Conservation (phyloP, 129 eudicot species). For the Oenanthe sinensis region DNA sequence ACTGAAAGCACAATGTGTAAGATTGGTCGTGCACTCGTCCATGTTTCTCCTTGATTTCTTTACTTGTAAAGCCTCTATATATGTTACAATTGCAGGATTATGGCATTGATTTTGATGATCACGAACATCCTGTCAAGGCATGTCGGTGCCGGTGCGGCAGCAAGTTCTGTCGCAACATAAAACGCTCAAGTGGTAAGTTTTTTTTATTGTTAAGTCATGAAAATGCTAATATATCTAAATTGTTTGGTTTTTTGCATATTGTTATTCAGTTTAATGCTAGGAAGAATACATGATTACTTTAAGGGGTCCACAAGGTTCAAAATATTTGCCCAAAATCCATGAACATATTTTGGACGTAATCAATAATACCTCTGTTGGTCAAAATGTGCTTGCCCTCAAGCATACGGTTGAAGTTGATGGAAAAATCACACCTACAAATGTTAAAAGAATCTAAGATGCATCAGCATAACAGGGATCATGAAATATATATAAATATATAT, state of each 20-base stretch:
- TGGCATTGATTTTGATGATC: slow-evolving; percentile 92
- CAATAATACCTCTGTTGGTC: background rate
- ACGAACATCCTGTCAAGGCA: slow-evolving; percentile 79
- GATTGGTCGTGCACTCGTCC: background rate
- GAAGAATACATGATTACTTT: background rate
- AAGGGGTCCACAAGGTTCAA: background rate
- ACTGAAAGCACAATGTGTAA: background rate
- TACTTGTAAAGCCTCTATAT: slow-evolving; percentile 12
- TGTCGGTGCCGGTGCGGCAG: slow-evolving; percentile 80
- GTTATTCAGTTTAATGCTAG: background rate
- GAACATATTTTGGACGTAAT: background rate
- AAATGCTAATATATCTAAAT: too few species aligned
- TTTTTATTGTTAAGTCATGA: background rate
- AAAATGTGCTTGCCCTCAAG: background rate
- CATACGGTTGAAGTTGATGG: background rate
- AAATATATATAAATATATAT: background rate
- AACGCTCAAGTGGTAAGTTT: slow-evolving; percentile 62
- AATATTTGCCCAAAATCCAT: background rate
- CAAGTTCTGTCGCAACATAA: slow-evolving; percentile 77
- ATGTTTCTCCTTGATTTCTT: background rate
- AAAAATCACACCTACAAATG: background rate
- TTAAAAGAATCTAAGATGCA: background rate
- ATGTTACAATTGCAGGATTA: slow-evolving; percentile 61
- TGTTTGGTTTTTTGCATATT: background rate
- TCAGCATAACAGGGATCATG: background rate